phyloP scores from a whole-genome alignment of 2,329 filamentous ascomycete species.

The Pseudonectria buxi region DNA sequence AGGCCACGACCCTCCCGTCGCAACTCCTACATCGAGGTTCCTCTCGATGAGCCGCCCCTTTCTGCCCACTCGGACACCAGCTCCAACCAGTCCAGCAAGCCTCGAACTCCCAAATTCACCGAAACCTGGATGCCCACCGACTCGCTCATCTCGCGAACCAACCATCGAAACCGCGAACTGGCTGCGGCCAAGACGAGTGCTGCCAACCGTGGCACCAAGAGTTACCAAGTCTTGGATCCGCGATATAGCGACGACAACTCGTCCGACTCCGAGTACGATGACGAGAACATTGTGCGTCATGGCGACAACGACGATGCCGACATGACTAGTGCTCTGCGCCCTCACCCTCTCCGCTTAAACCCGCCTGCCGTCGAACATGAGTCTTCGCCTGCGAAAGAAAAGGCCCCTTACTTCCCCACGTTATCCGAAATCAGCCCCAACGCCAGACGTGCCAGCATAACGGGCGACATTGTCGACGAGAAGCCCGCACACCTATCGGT shows the following conservation, averaged over 20 bases:
- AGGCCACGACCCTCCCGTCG: slow-evolving; percentile 29
- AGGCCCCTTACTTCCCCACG: slow-evolving; percentile 21
- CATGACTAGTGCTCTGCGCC: slow-evolving; percentile 27
- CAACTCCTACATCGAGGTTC: slow-evolving; percentile 44
- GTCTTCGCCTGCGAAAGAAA: slow-evolving; percentile 10
- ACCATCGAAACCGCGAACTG: slow-evolving; percentile 42
- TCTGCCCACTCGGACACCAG: slow-evolving; percentile 20
- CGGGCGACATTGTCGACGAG: slow-evolving; percentile 40
- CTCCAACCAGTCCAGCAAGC: slow-evolving; percentile 21
- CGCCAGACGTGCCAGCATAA: slow-evolving; percentile 34
- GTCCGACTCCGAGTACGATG: slow-evolving; percentile 35
- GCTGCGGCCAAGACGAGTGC: slow-evolving; percentile 29
- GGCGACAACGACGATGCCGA: slow-evolving; percentile 20
- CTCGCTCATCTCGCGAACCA: slow-evolving; percentile 47
- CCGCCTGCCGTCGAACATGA: slow-evolving; percentile 27
- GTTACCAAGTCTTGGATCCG: slow-evolving; percentile 42
- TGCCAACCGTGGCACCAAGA: slow-evolving; percentile 26
- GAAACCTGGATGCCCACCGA: slow-evolving; percentile 51
- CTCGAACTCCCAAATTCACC: slow-evolving; percentile 41
- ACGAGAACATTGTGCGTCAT: slow-evolving; percentile 27
- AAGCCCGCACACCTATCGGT: slow-evolving; percentile 13
- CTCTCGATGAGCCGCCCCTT: slow-evolving; percentile 34
- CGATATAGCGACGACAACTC: slow-evolving; percentile 36
- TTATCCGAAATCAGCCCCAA: slow-evolving; percentile 42
- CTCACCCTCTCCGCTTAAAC: slow-evolving; percentile 49